Evolutionary conservation across 108 stramenopile genomes (phyloP).

Genomic region (Stephanodiscus triporus): DNA sequence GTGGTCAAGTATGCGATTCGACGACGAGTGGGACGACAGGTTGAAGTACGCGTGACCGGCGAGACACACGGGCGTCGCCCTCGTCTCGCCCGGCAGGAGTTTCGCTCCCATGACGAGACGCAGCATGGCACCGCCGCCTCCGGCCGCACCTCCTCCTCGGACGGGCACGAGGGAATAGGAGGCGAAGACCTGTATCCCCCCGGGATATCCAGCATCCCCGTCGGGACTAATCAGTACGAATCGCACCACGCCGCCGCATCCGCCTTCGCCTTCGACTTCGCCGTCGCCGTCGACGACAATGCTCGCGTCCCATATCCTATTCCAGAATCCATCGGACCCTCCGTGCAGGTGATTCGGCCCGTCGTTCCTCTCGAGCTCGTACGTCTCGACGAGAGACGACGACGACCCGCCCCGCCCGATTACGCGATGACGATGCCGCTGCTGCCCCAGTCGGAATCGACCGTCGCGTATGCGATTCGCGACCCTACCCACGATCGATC

Average conservation of each 20-base stretch:
- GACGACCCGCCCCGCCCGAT: not conserved
- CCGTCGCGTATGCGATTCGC: slow-evolving; percentile 85
- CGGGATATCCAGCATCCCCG: slow-evolving; percentile 89
- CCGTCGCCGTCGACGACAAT: slow-evolving; percentile 27
- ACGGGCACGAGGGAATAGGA: slow-evolving; percentile 61
- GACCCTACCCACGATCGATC: slow-evolving; percentile 78
- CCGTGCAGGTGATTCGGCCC: slow-evolving; percentile 86
- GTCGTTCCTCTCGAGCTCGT: slow-evolving; percentile 76
- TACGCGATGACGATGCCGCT: not conserved
- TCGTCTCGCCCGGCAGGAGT: slow-evolving; percentile 43
- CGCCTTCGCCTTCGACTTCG: no score
- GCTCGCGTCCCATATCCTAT: slow-evolving; percentile 62
- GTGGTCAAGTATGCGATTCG: slow-evolving; percentile 68
- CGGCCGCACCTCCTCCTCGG: not conserved
- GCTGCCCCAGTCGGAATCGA: slow-evolving; percentile 54
- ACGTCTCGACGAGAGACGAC: slow-evolving; percentile 14
- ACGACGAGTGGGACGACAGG: slow-evolving; percentile 53
- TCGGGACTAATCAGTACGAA: slow-evolving; percentile 65
- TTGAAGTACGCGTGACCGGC: slow-evolving; percentile 91
- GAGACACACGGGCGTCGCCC: slow-evolving; percentile 75
- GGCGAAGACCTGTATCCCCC: slow-evolving; percentile 57
- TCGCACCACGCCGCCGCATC: slow-evolving; percentile 19
- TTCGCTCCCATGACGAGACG: slow-evolving; percentile 59
- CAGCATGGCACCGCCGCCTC: slow-evolving; percentile 33
- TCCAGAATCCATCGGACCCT: slow-evolving; percentile 67